These are phyloP conservation scores for Lodderomyces orthopsilosis DNA, from an alignment of 1,139 yeast genomes.

Conservation along the genomic window DNA sequence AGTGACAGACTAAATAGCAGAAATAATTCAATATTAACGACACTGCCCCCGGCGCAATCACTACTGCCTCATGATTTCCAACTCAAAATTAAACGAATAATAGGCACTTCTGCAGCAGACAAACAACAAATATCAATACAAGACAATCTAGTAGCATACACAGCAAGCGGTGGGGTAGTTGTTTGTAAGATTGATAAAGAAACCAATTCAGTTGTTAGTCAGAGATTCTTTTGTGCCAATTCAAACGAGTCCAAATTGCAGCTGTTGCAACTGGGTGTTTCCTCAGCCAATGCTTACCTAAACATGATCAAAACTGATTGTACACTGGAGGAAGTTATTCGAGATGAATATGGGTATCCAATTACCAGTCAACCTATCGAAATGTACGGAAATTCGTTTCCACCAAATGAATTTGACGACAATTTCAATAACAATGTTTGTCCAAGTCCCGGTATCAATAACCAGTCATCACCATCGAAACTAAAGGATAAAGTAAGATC, in stretches of 20 bases:
- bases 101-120: conserved; percentile 32
- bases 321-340: conserved; percentile 11
- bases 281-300: conserved; percentile 31
- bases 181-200: conserved; percentile 32
- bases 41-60: not conserved
- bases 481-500: conserved; percentile 49
- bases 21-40: not conserved
- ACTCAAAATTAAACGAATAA: conserved; percentile 18
- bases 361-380: conserved; percentile 25
- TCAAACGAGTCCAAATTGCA: not conserved
- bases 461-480: conserved; percentile 28
- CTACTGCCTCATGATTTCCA: conserved; percentile 5
- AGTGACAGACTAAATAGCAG: not conserved
- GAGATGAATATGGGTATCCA: conserved; percentile 37
- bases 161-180: conserved; percentile 70
- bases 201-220: conserved; percentile 22
- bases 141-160: conserved; percentile 49
- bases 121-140: conserved; percentile 37
- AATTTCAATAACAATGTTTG: conserved; percentile 4
- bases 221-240: conserved; percentile 54
- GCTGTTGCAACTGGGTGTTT: not conserved
- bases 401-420: conserved; percentile 10
- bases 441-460: not conserved
- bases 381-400: conserved; percentile 16
- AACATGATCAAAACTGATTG: conserved; percentile 21